A percentile compares a stretch with the other conserved stretches of the same genome.
Conservation (phyloP, 441 rosid species). For the Gossypium laxum region DNA sequence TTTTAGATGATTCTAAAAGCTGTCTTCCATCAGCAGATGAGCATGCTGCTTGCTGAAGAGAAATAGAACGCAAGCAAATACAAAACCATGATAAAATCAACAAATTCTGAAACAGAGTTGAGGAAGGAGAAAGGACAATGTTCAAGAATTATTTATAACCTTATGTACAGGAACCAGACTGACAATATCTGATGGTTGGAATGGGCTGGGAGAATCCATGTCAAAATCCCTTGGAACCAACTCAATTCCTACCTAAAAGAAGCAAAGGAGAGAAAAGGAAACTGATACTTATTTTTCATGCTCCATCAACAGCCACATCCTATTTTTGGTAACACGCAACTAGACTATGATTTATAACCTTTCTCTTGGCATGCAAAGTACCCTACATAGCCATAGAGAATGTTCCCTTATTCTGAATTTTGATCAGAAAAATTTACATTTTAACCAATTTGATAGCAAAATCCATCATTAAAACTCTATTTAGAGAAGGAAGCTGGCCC, state of each 20-base stretch:
- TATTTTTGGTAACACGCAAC: not conserved
- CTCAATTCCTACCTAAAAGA: slow-evolving; percentile 55
- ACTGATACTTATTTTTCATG: slow-evolving; percentile 1
- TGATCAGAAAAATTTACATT: not conserved
- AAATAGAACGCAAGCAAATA: slow-evolving; percentile 15
- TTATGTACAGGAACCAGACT: slow-evolving; percentile 63
- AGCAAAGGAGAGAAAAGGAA: slow-evolving; percentile 12
- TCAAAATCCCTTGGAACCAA: slow-evolving; percentile 63
- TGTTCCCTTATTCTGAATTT: slow-evolving; percentile 1
- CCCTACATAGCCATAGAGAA: not conserved
- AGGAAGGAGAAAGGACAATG: slow-evolving; percentile 5
- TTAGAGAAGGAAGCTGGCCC: not conserved
- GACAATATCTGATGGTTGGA: slow-evolving; percentile 48
- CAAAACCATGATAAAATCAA: slow-evolving; percentile 8
- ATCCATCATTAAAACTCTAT: not conserved
- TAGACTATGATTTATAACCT: not conserved
- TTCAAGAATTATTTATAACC: slow-evolving; percentile 26
- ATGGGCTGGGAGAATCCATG: slow-evolving; percentile 61
- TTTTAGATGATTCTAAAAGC: slow-evolving; percentile 67
- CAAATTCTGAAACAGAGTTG: slow-evolving; percentile 1
- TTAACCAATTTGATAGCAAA: slow-evolving; percentile 6
- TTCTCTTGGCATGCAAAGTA: not conserved
- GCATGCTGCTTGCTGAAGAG: slow-evolving; percentile 53
- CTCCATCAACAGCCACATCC: not conserved
- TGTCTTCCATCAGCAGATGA: slow-evolving; percentile 74